Evolutionary conservation across 2,329 filamentous ascomycete genomes (phyloP).

Genomic region (Fusarium sp.): DNA sequence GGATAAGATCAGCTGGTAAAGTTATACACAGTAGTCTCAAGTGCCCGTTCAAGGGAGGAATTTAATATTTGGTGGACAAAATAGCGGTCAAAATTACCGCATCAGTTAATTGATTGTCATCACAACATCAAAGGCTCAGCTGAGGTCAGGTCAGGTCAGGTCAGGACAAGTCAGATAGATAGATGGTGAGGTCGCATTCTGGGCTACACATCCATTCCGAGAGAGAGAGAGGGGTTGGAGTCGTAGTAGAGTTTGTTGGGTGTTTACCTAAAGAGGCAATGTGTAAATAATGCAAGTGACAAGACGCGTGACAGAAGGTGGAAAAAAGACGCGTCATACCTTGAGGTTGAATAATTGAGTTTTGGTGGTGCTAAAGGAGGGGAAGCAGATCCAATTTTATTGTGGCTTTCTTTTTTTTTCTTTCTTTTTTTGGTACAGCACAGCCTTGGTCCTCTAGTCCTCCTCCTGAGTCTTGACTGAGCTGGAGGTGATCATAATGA

Average conservation of each 20-base stretch:
- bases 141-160: neutral
- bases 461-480: neutral
- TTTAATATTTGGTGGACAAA: neutral
- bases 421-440: neutral
- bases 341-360: conserved; percentile 6
- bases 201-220: conserved; percentile 26
- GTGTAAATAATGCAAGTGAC: conserved; percentile 24
- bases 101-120: neutral
- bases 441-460: neutral
- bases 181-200: conserved; percentile 27
- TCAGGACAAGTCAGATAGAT: neutral
- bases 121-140: neutral
- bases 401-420: too few relatives aligned
- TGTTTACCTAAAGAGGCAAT: conserved; percentile 29
- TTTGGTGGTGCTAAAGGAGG: neutral
- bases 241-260: conserved; percentile 9
- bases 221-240: neutral
- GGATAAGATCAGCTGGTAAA: neutral
- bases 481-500: conserved; percentile 17
- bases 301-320: conserved; percentile 14
- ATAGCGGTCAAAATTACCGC: conserved; percentile 21
- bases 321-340: conserved; percentile 14
- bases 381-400: neutral
- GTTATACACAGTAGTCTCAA: neutral
- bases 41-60: neutral